A percentile compares a stretch with the other conserved stretches of the same genome.
These are phyloP conservation scores for Setaria italica DNA, from an alignment of 202 grass and related monocot genomes.

Conservation along the genomic window DNA sequence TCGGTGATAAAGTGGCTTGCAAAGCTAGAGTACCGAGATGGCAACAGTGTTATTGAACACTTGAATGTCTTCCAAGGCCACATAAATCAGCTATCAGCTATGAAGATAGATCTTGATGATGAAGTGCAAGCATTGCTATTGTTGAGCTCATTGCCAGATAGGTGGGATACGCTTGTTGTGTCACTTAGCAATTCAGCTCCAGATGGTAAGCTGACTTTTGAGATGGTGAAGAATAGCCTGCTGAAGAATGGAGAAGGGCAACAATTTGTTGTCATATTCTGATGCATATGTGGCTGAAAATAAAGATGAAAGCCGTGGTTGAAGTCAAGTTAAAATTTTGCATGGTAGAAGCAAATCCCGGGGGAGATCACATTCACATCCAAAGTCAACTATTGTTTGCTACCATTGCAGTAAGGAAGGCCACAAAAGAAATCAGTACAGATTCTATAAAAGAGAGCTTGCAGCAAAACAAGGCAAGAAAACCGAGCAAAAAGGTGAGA, in stretches of 20 bases:
- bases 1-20: not conserved
- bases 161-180: not conserved
- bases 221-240: not conserved
- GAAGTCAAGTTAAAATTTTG: not conserved
- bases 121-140: not conserved
- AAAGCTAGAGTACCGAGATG: constrained; percentile 4
- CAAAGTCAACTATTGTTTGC: not conserved
- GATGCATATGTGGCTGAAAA: constrained; percentile 12
- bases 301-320: not conserved
- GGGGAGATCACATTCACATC: not conserved
- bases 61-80: constrained; percentile 11
- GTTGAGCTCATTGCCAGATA: not conserved
- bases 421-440: not conserved
- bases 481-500: not conserved
- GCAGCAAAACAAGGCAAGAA: not conserved
- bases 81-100: not conserved
- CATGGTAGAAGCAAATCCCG: not conserved
- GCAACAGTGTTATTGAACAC: not conserved
- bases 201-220: not conserved
- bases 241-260: not conserved
- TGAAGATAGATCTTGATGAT: constrained; percentile 1
- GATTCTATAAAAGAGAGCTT: not conserved
- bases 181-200: not conserved
- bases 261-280: not conserved
- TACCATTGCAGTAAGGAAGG: not conserved